phyloP scores from a whole-genome alignment of 164 flowering plant species.

The Aristolochia fimbriata region DNA sequence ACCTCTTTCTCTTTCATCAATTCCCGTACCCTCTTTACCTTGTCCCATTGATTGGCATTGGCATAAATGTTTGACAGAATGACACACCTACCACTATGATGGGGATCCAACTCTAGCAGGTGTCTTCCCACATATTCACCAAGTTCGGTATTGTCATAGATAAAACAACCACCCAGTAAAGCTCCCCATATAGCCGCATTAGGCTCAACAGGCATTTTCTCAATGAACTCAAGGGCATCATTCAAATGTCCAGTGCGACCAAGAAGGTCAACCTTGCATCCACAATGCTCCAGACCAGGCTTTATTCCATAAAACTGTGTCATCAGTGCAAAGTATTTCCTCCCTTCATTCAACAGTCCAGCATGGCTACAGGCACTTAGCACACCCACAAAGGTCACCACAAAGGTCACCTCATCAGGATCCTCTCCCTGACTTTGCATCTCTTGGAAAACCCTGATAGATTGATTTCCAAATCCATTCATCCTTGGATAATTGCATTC shows the following conservation, averaged over 20 bases:
- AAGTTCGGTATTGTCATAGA: constrained; percentile 14
- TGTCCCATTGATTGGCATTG: constrained; percentile 32
- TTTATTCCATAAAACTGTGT: constrained; percentile 12
- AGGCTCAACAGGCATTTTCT: constrained; percentile 23
- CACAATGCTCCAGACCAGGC: constrained; percentile 26
- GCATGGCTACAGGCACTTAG: constrained; percentile 20
- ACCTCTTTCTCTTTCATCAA: constrained; percentile 26
- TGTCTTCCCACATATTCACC: constrained; percentile 17
- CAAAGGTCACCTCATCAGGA: constrained; percentile 28
- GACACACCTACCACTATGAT: constrained; percentile 22
- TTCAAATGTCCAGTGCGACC: constrained; percentile 20
- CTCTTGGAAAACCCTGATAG: constrained; percentile 18
- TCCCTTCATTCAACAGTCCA: constrained; percentile 19
- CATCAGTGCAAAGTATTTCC: constrained; percentile 19
- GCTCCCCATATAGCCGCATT: constrained; percentile 30
- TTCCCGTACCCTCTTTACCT: constrained; percentile 21
- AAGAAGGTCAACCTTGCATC: constrained; percentile 35
- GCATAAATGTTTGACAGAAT: constrained; percentile 36
- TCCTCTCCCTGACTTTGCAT: constrained; percentile 20
- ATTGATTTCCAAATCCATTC: constrained; percentile 24
- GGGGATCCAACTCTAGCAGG: constrained; percentile 21
- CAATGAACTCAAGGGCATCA: constrained; percentile 20
- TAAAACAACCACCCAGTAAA: constrained; percentile 26
- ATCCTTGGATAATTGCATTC: constrained; percentile 34
- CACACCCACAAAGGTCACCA: constrained; percentile 31